These are phyloP conservation scores for Suillus lakei DNA, from an alignment of 768 basidiomycete species.

Conservation along the genomic window DNA sequence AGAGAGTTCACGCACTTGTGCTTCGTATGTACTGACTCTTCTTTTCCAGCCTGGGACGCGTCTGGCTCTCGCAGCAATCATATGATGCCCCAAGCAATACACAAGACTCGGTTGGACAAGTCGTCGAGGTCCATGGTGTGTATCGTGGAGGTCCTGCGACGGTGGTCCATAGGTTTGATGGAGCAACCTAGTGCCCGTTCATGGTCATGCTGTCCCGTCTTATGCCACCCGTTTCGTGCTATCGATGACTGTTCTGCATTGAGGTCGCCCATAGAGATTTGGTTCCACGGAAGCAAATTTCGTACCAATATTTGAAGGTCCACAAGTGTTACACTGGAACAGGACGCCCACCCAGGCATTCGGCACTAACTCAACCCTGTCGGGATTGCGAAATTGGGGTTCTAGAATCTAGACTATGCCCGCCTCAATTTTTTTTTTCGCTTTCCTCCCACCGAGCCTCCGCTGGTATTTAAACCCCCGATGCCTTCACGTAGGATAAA, in stretches of 20 bases:
- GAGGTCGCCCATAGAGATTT: background rate
- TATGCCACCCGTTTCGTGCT: background rate
- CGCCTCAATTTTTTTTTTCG: constrained; percentile 1
- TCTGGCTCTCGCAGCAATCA: background rate
- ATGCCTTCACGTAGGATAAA: background rate
- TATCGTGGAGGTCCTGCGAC: background rate
- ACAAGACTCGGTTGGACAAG: background rate
- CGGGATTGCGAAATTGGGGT: constrained; percentile 8
- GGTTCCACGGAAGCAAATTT: constrained; percentile 16
- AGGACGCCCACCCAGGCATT: background rate
- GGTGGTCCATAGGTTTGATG: background rate
- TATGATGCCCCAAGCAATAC: background rate
- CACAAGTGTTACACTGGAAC: background rate
- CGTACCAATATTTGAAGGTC: constrained; percentile 1
- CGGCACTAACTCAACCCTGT: constrained; percentile 9
- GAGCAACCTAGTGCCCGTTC: background rate
- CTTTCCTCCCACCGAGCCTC: background rate
- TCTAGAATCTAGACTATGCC: background rate
- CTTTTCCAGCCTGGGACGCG: background rate
- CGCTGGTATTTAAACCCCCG: constrained; percentile 9
- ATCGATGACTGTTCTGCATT: background rate
- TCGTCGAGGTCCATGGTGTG: background rate
- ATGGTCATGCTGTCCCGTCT: too few species aligned
- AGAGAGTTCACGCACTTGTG: too few species aligned
- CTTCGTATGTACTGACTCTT: background rate